phyloP scores from a whole-genome alignment of 495 filamentous ascomycete genomes.

The Cenococcum geophilum region DNA sequence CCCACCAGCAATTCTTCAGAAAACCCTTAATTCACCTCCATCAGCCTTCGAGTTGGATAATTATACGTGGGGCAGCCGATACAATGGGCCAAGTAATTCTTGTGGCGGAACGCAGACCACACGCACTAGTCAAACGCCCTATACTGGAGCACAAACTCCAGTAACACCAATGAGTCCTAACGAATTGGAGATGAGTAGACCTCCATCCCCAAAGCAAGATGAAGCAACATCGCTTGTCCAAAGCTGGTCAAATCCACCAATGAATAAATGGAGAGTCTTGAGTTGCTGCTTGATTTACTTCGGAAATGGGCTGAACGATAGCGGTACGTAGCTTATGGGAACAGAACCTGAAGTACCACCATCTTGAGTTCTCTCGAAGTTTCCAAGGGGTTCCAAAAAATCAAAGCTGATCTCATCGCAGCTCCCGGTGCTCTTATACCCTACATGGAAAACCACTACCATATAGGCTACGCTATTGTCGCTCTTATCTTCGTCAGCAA shows the following conservation, averaged over 20 bases:
- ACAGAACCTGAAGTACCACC: too few relatives aligned
- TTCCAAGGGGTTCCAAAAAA: slow-evolving; percentile 21
- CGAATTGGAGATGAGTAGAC: slow-evolving; percentile 52
- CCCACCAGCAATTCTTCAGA: slow-evolving; percentile 19
- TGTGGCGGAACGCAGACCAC: slow-evolving; percentile 1
- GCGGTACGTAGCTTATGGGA: slow-evolving; percentile 21
- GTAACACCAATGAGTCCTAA: slow-evolving; percentile 42
- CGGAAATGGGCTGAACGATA: slow-evolving; percentile 46
- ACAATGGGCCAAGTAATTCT: slow-evolving; percentile 18
- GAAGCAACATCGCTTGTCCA: slow-evolving; percentile 44
- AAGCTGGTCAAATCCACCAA: slow-evolving; percentile 48
- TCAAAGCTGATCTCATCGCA: slow-evolving; percentile 19
- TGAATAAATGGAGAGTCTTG: slow-evolving; percentile 44
- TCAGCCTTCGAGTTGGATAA: slow-evolving; percentile 20
- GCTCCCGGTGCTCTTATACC: slow-evolving; percentile 70
- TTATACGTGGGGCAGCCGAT: slow-evolving; percentile 9
- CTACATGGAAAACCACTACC: slow-evolving; percentile 65
- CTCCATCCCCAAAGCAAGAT: slow-evolving; percentile 40
- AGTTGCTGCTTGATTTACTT: slow-evolving; percentile 43
- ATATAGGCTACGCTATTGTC: slow-evolving; percentile 65
- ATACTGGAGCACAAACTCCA: slow-evolving; percentile 13
- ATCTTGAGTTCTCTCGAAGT: background rate
- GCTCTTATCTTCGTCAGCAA: slow-evolving; percentile 76
- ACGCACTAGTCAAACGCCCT: background rate
- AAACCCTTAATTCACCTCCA: slow-evolving; percentile 1